A percentile compares a stretch with the other conserved stretches of the same genome.
Evolutionary conservation across 2,329 filamentous ascomycete species (phyloP).

Genomic region (Pseudocercospora musae): DNA sequence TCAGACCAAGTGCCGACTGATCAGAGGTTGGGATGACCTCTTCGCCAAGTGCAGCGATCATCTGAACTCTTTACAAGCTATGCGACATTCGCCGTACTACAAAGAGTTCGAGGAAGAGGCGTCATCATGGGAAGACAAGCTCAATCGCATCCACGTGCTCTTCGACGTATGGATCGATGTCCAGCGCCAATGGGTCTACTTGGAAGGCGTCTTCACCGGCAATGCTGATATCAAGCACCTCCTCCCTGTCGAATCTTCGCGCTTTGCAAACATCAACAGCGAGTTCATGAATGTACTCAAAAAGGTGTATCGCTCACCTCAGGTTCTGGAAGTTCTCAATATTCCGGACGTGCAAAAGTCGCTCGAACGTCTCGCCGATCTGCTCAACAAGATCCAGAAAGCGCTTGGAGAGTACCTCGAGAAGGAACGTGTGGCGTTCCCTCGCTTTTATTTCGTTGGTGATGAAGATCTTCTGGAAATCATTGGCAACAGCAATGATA

Average conservation of each 20-base stretch:
- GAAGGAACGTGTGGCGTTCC: conserved; percentile 94
- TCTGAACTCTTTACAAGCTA: conserved; percentile 92
- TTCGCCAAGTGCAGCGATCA: conserved; percentile 99
- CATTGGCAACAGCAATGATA: conserved; percentile 98
- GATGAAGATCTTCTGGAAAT: conserved; percentile 98
- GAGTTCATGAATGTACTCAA: conserved; percentile 99
- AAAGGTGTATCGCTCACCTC: conserved; percentile 95
- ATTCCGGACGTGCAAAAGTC: conserved; percentile 96
- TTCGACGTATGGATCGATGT: conserved; percentile 99
- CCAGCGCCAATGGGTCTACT: conserved; percentile 99
- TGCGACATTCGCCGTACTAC: conserved; percentile 98
- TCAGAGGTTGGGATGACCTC: conserved; percentile 95
- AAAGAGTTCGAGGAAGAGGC: conserved; percentile 99
- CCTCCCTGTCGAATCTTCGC: conserved; percentile 89
- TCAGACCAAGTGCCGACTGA: conserved; percentile 95
- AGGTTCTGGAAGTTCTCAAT: conserved; percentile 90
- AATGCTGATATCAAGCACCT: conserved; percentile 99
- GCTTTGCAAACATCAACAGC: conserved; percentile 99
- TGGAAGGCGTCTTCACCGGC: conserved; percentile 97
- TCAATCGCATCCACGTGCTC: conserved; percentile 93
- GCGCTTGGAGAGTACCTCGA: conserved; percentile 97
- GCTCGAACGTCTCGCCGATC: conserved; percentile 88
- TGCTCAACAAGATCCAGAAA: conserved; percentile 98
- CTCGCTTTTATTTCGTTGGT: conserved; percentile 98
- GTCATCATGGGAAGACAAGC: conserved; percentile 92